These are phyloP conservation scores for Stenogyne calaminthoides DNA, from an alignment of 305 asterid genomes.

Conservation along the genomic window DNA sequence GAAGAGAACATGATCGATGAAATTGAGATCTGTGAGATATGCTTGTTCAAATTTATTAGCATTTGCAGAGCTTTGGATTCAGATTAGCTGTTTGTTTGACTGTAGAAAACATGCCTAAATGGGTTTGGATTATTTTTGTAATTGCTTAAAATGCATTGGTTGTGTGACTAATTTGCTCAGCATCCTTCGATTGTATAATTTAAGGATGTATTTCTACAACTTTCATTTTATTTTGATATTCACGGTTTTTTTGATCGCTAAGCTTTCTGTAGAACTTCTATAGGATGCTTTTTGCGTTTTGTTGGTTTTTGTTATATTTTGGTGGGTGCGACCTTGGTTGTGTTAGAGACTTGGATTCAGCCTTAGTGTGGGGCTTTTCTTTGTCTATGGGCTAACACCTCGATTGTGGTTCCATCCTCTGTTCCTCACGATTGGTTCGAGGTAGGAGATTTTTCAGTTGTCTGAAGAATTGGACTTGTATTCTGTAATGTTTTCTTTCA, in stretches of 20 bases:
- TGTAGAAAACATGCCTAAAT: conserved; percentile 45
- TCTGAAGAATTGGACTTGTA: no score
- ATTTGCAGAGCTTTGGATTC: conserved; percentile 47
- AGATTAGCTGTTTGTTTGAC: conserved; percentile 52
- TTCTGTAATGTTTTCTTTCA: neutral
- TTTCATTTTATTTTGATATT: neutral
- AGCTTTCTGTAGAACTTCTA: neutral
- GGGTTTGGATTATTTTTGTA: conserved; percentile 46
- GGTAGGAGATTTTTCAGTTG: no score
- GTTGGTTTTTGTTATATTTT: no score
- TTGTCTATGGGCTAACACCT: no score
- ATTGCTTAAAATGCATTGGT: conserved; percentile 48
- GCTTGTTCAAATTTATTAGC: conserved; percentile 43
- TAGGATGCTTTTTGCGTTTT: no score
- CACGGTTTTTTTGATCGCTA: neutral
- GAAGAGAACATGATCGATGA: conserved; percentile 57
- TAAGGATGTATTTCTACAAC: conserved; percentile 30
- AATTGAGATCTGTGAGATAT: conserved; percentile 21
- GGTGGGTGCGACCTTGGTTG: no score
- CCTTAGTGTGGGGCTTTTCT: no score
- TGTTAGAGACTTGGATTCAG: no score
- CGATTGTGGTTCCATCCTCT: no score
- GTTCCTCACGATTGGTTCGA: no score
- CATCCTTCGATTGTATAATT: conserved; percentile 40
- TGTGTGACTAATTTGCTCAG: conserved; percentile 50